These are phyloP conservation scores for Microbotryomycetes sp. DNA, from an alignment of 1,284 basidiomycete genomes.

Conservation along the genomic window DNA sequence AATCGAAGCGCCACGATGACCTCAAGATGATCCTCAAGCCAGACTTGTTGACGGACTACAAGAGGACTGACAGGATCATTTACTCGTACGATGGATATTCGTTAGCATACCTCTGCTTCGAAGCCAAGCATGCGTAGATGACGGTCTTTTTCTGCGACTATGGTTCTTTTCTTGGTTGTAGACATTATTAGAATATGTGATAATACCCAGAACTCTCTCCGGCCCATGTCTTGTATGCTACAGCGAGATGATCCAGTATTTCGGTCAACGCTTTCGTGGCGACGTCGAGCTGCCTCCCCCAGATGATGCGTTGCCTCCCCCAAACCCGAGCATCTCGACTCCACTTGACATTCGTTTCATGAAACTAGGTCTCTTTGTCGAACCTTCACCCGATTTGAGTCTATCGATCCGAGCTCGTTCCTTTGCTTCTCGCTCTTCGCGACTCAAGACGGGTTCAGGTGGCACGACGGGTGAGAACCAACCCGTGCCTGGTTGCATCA, in stretches of 20 bases:
- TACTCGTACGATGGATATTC: constrained; percentile 97
- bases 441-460: constrained; percentile 1
- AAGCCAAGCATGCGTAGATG: constrained; percentile 8
- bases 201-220: too few species aligned
- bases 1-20: constrained; percentile 42
- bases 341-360: constrained; percentile 24
- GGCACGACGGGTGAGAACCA: constrained; percentile 29
- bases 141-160: too few species aligned
- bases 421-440: constrained; percentile 3
- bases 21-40: constrained; percentile 33
- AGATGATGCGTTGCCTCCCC: too few species aligned
- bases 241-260: too few species aligned
- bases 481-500: constrained; percentile 11
- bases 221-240: too few species aligned
- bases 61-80: constrained; percentile 88
- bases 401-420: constrained; percentile 19
- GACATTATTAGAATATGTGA: too few species aligned
- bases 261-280: too few species aligned
- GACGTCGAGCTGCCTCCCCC: too few species aligned
- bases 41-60: constrained; percentile 42
- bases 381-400: constrained; percentile 8
- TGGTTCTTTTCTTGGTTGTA: too few species aligned
- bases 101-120: constrained; percentile 55
- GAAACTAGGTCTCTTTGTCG: constrained; percentile 4
- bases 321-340: constrained; percentile 11